Base-by-base conservation (phyloP, 257 asterid species). In the Rauvolfia tetraphylla region DNA sequence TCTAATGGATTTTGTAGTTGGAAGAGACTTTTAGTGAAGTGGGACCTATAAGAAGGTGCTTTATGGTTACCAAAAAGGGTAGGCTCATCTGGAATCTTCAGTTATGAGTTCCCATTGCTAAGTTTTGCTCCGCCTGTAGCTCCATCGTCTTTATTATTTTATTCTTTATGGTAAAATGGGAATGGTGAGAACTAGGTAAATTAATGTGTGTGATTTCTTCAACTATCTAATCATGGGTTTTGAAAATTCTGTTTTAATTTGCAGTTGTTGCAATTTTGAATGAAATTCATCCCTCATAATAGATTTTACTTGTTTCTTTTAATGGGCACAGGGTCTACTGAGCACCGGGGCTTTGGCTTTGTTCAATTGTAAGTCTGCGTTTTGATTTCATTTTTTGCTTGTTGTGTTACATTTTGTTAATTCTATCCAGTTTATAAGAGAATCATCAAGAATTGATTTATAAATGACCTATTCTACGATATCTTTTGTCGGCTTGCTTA, bases 1-100 rank as follows among this genome's bases (percentile, higher is more conserved):
- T 51, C 69, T 51, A 29, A 65, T 18, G 57, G 4, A 33, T 74
- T 8, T 61, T 83, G 69, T 81, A 95, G 98, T 75, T 95, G 72
- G 99, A 95, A 88, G 97, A 95, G 68, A 81, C 86, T 9, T 95
- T 95, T 84, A 91, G 98, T 76, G 98, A 93, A 79, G 88, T 95
- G 75, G 99, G 99, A 59, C 99, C 97, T 1, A 87, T 95, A 63
- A 85, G 99, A 66, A 82, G 98, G 62, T 95, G 98, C 76, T 95
- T 91, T 82, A 83, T 93, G 95, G 98, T 93, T 53, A 87, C 88
- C 15, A 90, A 90, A 59, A 91, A 95, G 77, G 98, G 98, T 95
- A 83, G 33, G 81, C 62, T 68, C 76, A 27, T 78, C 41, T 71
- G 25, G n/a, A 49, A 8, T 29, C 5, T 31, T 75, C 33, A 48